Percentiles rank a stretch among this genome's conserved stretches.
phyloP scores from a whole-genome alignment of 305 asterid genomes.

The Solanum hybrid region DNA sequence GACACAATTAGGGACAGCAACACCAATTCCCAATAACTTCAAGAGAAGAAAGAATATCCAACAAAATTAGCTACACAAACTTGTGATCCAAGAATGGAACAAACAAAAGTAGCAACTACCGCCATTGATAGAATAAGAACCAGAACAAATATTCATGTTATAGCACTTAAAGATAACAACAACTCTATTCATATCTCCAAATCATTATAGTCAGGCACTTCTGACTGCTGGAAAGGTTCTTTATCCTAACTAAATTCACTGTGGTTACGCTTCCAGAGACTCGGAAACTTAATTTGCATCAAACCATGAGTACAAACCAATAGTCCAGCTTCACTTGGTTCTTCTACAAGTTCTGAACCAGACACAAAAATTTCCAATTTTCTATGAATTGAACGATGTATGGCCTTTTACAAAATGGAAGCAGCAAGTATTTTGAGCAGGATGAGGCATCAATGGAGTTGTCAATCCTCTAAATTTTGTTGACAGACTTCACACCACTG shows the following conservation, averaged over 20 bases:
- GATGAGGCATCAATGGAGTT: background rate
- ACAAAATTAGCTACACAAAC: background rate
- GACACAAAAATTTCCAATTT: background rate
- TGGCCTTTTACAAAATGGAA: background rate
- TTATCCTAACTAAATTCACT: background rate
- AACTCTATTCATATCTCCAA: background rate
- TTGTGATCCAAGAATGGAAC: background rate
- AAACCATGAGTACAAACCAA: background rate
- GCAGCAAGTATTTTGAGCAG: background rate
- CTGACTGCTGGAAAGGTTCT: background rate
- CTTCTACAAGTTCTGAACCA: background rate
- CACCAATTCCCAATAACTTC: background rate
- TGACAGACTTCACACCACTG: background rate
- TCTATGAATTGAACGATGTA: background rate
- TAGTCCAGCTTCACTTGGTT: background rate
- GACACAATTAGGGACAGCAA: background rate
- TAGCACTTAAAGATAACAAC: background rate
- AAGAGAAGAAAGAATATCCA: background rate
- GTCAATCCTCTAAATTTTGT: background rate
- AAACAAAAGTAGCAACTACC: slow-evolving; percentile 1
- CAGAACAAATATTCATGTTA: background rate
- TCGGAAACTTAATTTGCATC: background rate
- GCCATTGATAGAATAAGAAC: background rate
- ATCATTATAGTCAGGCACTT: background rate
- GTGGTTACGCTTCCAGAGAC: background rate